A percentile compares a stretch with the other conserved stretches of the same genome.
Conservation (phyloP, 78 protist genomes). For the Cavenderia fasciculata region DNA sequence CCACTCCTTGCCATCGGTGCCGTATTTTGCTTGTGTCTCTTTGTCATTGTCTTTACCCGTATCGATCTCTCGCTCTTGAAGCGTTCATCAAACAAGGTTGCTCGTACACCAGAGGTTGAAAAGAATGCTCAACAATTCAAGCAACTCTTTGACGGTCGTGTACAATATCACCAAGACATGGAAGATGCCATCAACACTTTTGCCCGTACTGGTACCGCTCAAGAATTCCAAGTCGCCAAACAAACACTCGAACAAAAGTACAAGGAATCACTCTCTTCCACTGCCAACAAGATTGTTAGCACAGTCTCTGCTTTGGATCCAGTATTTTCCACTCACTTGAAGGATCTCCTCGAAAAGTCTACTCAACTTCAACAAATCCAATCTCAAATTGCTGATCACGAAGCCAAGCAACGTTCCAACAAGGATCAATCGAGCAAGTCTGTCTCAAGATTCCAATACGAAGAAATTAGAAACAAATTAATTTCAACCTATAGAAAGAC, state of each 20-base stretch:
- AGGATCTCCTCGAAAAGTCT: background rate
- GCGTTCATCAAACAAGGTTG: background rate
- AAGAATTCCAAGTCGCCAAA: background rate
- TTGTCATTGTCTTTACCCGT: slow-evolving; percentile 46
- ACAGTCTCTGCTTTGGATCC: slow-evolving; percentile 1
- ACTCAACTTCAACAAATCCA: slow-evolving; percentile 10
- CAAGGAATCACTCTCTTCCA: slow-evolving; percentile 3
- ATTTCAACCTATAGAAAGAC: slow-evolving; percentile 13
- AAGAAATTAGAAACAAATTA: background rate
- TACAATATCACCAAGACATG: background rate
- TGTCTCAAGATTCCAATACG: background rate
- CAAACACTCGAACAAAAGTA: background rate
- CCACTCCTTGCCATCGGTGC: slow-evolving; percentile 72
- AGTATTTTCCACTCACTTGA: background rate
- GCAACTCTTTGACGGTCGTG: background rate
- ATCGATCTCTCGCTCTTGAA: slow-evolving; percentile 42
- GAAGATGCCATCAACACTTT: background rate
- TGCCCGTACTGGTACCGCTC: background rate
- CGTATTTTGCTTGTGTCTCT: slow-evolving; percentile 46
- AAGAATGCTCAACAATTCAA: slow-evolving; percentile 6
- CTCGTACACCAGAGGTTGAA: slow-evolving; percentile 7
- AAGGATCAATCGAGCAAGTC: background rate
- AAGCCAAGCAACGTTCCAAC: background rate
- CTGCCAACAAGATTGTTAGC: background rate
- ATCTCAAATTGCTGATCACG: background rate